Evolutionary conservation across 306 rosid genomes (phyloP), one percentile per base, ranked within the genome.

Genomic region (Psophocarpus tetragonolobus): DNA sequence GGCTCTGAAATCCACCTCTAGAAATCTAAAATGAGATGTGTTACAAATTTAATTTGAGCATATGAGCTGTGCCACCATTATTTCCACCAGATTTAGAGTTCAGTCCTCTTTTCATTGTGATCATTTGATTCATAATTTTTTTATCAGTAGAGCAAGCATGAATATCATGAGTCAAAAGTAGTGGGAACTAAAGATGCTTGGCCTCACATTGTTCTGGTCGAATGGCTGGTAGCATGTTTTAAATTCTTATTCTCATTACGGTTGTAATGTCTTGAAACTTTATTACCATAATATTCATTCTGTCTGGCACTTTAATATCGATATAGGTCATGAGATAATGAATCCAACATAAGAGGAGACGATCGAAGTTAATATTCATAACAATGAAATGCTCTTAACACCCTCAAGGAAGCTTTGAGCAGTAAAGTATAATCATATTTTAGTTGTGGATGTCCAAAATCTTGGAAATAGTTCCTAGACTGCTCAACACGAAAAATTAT

Each of bases 51-150:
- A 29, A 15, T 39, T 54, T 77, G 67, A 24, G 38, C 57, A 26
- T 35, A 20, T 68, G 65, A 66, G 24, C 33, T 6, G 2, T 35
- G 21, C n/a, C n/a, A 51, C 41, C 58, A 24, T 23, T n/a, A 24
- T 35, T 66, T 77, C 54, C 63, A 13, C 8, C 29, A 64, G 53
- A 65, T 66, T 23, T 66, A 38, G 66, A 77, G 44, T 77, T 38
- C 68, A 48, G 26, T 51, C 14, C 29, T 51, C 21, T 26, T 77
- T 5, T 39, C 35, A 12, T 26, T 67, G 58, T 54, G 45, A 38
- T 67, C 18, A 8, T 21, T 48, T 76, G 24, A 38, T n/a, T 53
- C 44, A 12, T 12, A 50, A 54, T 39, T 24, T 41, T 53, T 62
- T 30, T 75, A 75, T 23, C 35, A 4, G 2, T 47, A 27, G 32